Conservation (phyloP, 306 rosid genomes). For the Pachyrhizus erosus region DNA sequence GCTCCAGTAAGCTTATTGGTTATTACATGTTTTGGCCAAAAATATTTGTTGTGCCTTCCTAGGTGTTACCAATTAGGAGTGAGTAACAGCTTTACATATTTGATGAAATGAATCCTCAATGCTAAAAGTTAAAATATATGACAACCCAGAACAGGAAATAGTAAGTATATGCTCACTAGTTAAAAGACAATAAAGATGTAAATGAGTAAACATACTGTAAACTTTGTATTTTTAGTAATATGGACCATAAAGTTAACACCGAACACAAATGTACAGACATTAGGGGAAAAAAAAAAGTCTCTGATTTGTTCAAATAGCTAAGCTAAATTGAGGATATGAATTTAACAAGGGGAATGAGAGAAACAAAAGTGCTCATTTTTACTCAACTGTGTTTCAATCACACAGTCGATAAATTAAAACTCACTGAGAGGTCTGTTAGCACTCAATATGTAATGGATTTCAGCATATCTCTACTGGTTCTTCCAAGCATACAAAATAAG, state of each 20-base stretch:
- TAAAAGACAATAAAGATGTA: constrained; percentile 9
- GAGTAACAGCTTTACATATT: not conserved
- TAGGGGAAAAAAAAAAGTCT: constrained; percentile 47
- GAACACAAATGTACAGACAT: constrained; percentile 67
- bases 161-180: not conserved
- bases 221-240: constrained; percentile 26
- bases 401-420: constrained; percentile 58
- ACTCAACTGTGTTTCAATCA: constrained; percentile 57
- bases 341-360: constrained; percentile 38
- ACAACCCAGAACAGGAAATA: not conserved
- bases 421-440: constrained; percentile 67
- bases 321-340: constrained; percentile 48
- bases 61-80: constrained; percentile 22
- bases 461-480: constrained; percentile 64
- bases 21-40: not conserved
- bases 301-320: constrained; percentile 59
- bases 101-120: constrained; percentile 29
- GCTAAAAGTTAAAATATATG: constrained; percentile 23
- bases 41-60: not conserved
- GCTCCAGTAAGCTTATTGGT: not conserved
- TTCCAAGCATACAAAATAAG: constrained; percentile 91
- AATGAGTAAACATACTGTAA: constrained; percentile 27
- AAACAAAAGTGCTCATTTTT: constrained; percentile 52
- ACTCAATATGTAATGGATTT: constrained; percentile 49
- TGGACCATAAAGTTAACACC: constrained; percentile 52